Evolutionary conservation across 257 asterid species (phyloP).

Genomic region (Penstemon barbatus): DNA sequence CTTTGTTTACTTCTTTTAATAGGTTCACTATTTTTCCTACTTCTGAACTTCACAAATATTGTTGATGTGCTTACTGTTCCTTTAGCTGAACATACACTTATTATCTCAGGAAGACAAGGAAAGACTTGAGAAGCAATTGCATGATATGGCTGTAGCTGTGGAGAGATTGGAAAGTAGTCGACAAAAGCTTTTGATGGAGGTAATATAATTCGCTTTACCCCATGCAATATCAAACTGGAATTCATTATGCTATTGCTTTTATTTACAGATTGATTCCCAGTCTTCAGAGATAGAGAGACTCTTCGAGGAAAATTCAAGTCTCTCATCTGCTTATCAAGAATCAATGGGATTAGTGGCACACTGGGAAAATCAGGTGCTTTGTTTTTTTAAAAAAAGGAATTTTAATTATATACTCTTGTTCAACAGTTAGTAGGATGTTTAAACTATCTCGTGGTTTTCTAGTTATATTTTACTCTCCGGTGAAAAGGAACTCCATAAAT

Average conservation of each 20-base stretch:
- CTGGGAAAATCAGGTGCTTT: constrained; percentile 89
- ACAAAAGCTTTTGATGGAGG: constrained; percentile 90
- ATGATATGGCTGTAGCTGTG: constrained; percentile 89
- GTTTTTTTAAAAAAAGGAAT: constrained; percentile 1
- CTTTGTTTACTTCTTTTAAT: constrained; percentile 18
- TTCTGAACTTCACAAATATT: constrained; percentile 4
- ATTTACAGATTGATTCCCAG: constrained; percentile 86
- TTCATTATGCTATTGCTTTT: constrained; percentile 27
- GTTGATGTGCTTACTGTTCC: constrained; percentile 17
- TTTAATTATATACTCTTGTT: not conserved
- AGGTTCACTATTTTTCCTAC: not conserved
- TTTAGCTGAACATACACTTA: constrained; percentile 12
- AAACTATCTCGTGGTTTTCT: constrained; percentile 4
- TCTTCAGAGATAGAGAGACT: constrained; percentile 93
- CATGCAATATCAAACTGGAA: constrained; percentile 29
- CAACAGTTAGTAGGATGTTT: constrained; percentile 19
- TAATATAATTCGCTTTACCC: constrained; percentile 28
- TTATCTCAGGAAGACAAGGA: constrained; percentile 75
- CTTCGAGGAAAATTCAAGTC: constrained; percentile 81
- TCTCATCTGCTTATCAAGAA: constrained; percentile 80
- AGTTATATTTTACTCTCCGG: constrained; percentile 1
- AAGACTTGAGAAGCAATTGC: constrained; percentile 89
- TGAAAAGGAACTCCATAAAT: not conserved
- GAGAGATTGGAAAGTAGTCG: constrained; percentile 92
- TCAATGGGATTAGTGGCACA: constrained; percentile 62